phyloP scores from a whole-genome alignment of 345 rosid genomes.

The Conringia planisiliqua region DNA sequence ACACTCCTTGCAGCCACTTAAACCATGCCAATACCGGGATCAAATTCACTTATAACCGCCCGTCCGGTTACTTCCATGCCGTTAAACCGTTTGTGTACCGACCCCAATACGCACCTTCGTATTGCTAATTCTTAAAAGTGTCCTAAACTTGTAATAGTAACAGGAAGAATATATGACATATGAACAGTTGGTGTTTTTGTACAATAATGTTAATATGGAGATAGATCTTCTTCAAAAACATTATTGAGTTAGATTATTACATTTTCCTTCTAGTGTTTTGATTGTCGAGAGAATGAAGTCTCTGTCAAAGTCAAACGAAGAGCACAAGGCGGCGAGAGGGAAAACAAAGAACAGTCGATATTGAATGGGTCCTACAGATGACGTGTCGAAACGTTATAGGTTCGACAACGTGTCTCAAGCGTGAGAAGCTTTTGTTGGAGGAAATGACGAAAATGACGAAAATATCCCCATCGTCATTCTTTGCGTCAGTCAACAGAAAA shows the following conservation, averaged over 20 bases:
- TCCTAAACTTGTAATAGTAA: neutral
- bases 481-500: slow-evolving; percentile 20
- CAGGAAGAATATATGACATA: neutral
- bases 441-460: too few relatives aligned
- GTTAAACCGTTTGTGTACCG: slow-evolving; percentile 69
- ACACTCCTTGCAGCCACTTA: slow-evolving; percentile 70
- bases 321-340: slow-evolving; percentile 9
- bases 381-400: slow-evolving; percentile 6
- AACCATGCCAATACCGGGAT: slow-evolving; percentile 55
- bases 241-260: neutral
- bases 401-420: slow-evolving; percentile 17
- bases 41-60: slow-evolving; percentile 75
- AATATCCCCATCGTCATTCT: slow-evolving; percentile 1
- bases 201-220: slow-evolving; percentile 11
- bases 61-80: slow-evolving; percentile 75
- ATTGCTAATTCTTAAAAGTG: slow-evolving; percentile 41
- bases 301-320: slow-evolving; percentile 14
- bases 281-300: neutral
- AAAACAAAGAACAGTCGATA: neutral
- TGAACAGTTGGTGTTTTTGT: neutral
- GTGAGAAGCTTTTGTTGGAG: neutral
- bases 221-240: neutral
- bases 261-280: neutral
- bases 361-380: slow-evolving; percentile 16
- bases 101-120: slow-evolving; percentile 53